A percentile compares a stretch with the other conserved stretches of the same genome.
phyloP scores from a whole-genome alignment of 148 eudicot species.

The Persicaria maculosa region DNA sequence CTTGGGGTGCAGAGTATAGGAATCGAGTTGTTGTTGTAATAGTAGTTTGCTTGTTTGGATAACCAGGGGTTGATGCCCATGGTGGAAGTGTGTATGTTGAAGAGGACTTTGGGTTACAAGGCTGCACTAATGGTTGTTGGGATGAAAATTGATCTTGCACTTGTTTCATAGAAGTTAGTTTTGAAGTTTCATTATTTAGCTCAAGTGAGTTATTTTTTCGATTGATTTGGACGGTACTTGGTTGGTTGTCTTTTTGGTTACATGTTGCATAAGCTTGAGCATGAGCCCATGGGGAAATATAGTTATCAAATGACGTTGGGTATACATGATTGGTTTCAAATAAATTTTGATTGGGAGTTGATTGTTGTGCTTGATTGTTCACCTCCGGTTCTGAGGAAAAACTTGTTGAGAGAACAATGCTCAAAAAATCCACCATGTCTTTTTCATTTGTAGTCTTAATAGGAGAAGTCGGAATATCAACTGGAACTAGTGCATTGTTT shows the following conservation, averaged over 20 bases:
- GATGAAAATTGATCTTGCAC: slow-evolving; percentile 6
- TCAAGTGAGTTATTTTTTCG: not conserved
- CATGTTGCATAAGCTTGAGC: slow-evolving; percentile 22
- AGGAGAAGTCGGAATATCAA: slow-evolving; percentile 40
- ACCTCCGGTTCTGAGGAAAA: slow-evolving; percentile 24
- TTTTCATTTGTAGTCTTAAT: slow-evolving; percentile 42
- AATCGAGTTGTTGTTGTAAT: too few species aligned
- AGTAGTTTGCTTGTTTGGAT: slow-evolving; percentile 34
- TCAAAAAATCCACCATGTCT: slow-evolving; percentile 65
- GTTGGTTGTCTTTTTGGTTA: slow-evolving; percentile 23
- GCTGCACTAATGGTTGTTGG: slow-evolving; percentile 4
- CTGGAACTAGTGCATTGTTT: slow-evolving; percentile 51
- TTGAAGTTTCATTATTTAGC: slow-evolving; percentile 1
- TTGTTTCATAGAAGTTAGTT: slow-evolving; percentile 2
- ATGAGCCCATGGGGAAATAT: slow-evolving; percentile 85
- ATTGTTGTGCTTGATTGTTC: slow-evolving; percentile 22
- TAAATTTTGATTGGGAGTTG: slow-evolving; percentile 10
- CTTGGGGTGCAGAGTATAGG: too few species aligned
- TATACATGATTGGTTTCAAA: slow-evolving; percentile 12
- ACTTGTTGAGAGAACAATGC: slow-evolving; percentile 49
- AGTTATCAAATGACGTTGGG: slow-evolving; percentile 29
- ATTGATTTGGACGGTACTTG: too few species aligned
- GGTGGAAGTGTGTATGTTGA: slow-evolving; percentile 69
- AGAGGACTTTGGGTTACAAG: slow-evolving; percentile 28
- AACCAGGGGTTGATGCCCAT: slow-evolving; percentile 80